A percentile compares a stretch with the other conserved stretches of the same genome.
Evolutionary conservation across 1,139 yeast species (phyloP).

Genomic region (Debaryomyces nepalensis): DNA sequence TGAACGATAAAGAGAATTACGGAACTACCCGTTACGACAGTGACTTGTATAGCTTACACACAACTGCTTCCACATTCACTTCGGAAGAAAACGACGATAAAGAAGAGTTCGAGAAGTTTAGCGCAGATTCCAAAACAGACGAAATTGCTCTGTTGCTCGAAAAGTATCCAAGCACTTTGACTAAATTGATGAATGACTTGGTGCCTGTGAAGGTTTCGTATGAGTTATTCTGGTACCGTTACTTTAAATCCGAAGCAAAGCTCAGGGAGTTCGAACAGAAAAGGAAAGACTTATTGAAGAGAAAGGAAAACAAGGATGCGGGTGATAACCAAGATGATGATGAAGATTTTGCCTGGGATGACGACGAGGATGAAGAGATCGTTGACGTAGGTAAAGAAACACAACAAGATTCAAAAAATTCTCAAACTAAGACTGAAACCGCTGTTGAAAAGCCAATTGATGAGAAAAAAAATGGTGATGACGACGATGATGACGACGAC

Average conservation of each 20-base stretch:
- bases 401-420: conserved; percentile 1
- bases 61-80: conserved; percentile 28
- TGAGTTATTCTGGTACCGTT: conserved; percentile 74
- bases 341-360: conserved; percentile 62
- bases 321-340: conserved; percentile 48
- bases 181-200: conserved; percentile 60
- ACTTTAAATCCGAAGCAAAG: conserved; percentile 59
- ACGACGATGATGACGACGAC: conserved; percentile 50
- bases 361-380: conserved; percentile 59
- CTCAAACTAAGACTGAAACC: not conserved
- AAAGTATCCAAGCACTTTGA: conserved; percentile 55
- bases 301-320: conserved; percentile 36
- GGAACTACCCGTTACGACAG: conserved; percentile 48
- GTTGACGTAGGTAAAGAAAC: conserved; percentile 23
- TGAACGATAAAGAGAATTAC: conserved; percentile 34
- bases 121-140: conserved; percentile 55
- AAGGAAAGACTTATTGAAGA: conserved; percentile 62
- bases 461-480: too few species aligned
- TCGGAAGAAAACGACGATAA: conserved; percentile 23
- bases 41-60: conserved; percentile 48
- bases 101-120: conserved; percentile 32
- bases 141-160: conserved; percentile 55
- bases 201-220: conserved; percentile 70
- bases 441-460: too few species aligned
- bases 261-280: conserved; percentile 67